Base-by-base conservation (phyloP, 345 rosid genomes). In the Pelargonium nanum region DNA sequence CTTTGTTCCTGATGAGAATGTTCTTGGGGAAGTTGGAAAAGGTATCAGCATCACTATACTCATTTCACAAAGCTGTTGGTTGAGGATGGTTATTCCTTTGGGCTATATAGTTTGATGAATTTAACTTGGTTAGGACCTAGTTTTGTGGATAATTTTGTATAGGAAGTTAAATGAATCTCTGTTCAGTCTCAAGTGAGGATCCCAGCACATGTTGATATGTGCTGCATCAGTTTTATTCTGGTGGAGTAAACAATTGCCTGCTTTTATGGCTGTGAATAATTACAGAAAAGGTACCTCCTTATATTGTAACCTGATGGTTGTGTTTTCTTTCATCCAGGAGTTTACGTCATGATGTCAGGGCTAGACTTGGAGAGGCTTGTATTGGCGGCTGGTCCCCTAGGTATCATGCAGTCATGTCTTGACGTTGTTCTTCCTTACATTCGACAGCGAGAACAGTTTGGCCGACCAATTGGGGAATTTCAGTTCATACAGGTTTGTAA, bases 401-500 rank as follows among this genome's bases (percentile, higher is more conserved):
- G 97, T 60, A 92, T 92, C 66, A 92, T 92, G 97, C 97, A 92
- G 77, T 91, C 94, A 67, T 87, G 94, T 70, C 88, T 92, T 54
- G 98, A 92, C 74, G 83, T 67, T 25, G 97, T 84, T 70, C 97
- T 92, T 76, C 98, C 98, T 56, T 89, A 92, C 67, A 72, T 89
- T 63, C 70, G 75, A 30, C 89, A 92, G 68, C 72, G 97, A 67
- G 84, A 78, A 71, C 98, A 92, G 67, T 92, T 89, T 77, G 96
- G 98, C 59, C 93, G 78, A 61, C 95, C 95, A 58, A 72, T 92
- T 52, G 95, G 95, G 54, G 95, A 85, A 67, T 89, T 87, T 73
- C 93, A 89, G 76, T 89, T 92, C 75, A 85, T 92, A 69, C 98
- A 89, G 93, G 98, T 87, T 70, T 56, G 25, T 45, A 56, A 44